Conservation (phyloP, 305 asterid genomes). For the Rubia tinctorum region DNA sequence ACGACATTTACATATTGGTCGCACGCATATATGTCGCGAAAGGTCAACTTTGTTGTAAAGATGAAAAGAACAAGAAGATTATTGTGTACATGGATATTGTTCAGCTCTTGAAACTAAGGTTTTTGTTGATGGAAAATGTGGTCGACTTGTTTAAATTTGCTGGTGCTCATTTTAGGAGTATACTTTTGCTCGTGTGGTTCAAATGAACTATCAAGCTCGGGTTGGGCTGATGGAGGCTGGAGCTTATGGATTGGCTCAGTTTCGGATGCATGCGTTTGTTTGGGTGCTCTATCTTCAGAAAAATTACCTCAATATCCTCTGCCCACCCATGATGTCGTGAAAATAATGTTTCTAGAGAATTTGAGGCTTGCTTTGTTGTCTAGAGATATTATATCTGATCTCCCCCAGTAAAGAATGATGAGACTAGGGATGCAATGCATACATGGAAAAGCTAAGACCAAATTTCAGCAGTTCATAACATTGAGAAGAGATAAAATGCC, state of each 20-base stretch:
- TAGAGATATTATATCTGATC: not conserved
- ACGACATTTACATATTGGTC: too few species aligned
- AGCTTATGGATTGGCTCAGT: constrained; percentile 84
- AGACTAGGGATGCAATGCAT: too few species aligned
- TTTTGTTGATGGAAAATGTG: constrained; percentile 84
- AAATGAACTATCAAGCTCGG: constrained; percentile 69
- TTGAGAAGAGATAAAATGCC: too few species aligned
- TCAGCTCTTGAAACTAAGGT: constrained; percentile 50
- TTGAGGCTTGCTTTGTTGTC: constrained; percentile 58
- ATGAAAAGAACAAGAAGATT: constrained; percentile 65
- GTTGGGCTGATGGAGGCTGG: constrained; percentile 94
- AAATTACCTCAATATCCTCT: constrained; percentile 74
- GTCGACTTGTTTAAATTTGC: constrained; percentile 76
- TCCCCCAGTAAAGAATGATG: too few species aligned
- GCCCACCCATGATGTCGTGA: constrained; percentile 66
- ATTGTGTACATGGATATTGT: constrained; percentile 71
- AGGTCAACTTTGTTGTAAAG: too few species aligned
- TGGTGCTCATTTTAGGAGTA: constrained; percentile 59
- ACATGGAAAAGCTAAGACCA: too few species aligned
- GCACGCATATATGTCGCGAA: too few species aligned
- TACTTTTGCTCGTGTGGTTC: constrained; percentile 64
- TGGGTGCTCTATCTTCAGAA: constrained; percentile 70
- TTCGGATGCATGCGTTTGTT: constrained; percentile 74
- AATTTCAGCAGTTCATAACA: too few species aligned
- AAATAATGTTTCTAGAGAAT: constrained; percentile 53